phyloP scores from a whole-genome alignment of 1,139 yeast species.

The Zhuliangozyma parablackwelliae region DNA sequence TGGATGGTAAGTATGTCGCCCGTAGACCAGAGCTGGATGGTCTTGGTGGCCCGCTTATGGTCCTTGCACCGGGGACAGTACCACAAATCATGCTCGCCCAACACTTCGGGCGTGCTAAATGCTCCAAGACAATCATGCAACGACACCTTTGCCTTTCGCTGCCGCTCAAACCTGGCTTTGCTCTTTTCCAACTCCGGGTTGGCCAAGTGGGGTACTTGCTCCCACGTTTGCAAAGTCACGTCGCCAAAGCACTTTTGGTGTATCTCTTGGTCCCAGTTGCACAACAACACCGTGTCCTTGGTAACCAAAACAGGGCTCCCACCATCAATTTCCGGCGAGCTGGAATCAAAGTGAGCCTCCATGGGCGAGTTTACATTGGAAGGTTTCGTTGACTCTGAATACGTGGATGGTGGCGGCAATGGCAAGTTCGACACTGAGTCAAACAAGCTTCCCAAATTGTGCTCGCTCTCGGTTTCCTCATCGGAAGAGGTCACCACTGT shows the following conservation, averaged over 20 bases:
- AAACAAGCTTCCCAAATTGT: slow-evolving; percentile 21
- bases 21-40: slow-evolving; percentile 84
- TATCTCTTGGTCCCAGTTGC: slow-evolving; percentile 62
- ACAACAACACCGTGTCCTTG: slow-evolving; percentile 51
- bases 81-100: slow-evolving; percentile 92
- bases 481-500: slow-evolving; percentile 12
- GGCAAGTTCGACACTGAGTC: slow-evolving; percentile 25
- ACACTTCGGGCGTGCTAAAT: slow-evolving; percentile 78
- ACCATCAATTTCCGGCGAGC: slow-evolving; percentile 3
- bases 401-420: slow-evolving; percentile 14
- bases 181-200: slow-evolving; percentile 51
- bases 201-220: slow-evolving; percentile 42
- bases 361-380: slow-evolving; percentile 22
- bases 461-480: slow-evolving; percentile 17
- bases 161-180: slow-evolving; percentile 33
- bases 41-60: slow-evolving; percentile 86
- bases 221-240: slow-evolving; percentile 49
- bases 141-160: slow-evolving; percentile 49
- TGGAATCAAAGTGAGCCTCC: slow-evolving; percentile 8
- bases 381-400: slow-evolving; percentile 17
- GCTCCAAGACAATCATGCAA: slow-evolving; percentile 70
- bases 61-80: slow-evolving; percentile 87
- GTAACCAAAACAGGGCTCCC: slow-evolving; percentile 14
- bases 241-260: slow-evolving; percentile 50
- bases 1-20: slow-evolving; percentile 91